phyloP scores from a whole-genome alignment of 1,284 basidiomycete species.

The Sanghuangporus baumii region DNA sequence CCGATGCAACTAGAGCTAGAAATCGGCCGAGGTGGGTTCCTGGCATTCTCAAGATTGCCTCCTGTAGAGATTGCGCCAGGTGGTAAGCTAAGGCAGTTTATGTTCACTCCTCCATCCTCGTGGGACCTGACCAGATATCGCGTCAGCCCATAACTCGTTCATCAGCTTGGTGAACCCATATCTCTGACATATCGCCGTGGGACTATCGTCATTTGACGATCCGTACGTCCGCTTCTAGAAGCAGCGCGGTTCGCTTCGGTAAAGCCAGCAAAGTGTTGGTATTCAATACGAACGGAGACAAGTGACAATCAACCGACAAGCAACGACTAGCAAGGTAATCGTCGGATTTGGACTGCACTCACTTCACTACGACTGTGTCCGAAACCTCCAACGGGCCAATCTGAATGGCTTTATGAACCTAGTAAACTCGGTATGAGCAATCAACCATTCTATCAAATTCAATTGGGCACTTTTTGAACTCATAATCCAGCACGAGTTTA shows the following conservation, averaged over 20 bases:
- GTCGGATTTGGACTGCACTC: neutral
- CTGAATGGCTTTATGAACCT: neutral
- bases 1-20: neutral
- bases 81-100: slow-evolving; percentile 17
- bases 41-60: neutral
- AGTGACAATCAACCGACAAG: neutral
- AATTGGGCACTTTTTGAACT: no score
- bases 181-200: no score
- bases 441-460: neutral
- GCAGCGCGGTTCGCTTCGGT: neutral
- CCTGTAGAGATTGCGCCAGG: slow-evolving; percentile 16
- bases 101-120: neutral
- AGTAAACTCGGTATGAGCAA: neutral
- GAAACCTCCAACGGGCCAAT: neutral
- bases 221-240: neutral
- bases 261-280: neutral
- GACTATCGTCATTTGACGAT: no score
- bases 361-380: neutral
- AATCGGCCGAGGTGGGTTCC: neutral
- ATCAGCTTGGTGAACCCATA: neutral
- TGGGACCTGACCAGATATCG: neutral
- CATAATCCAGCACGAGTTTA: neutral
- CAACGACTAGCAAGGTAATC: neutral
- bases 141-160: slow-evolving; percentile 19
- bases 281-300: slow-evolving; percentile 8